A percentile compares a stretch with the other conserved stretches of the same genome.
Conservation (phyloP, 2,329 filamentous ascomycete genomes). For the Trichoderma sp. region DNA sequence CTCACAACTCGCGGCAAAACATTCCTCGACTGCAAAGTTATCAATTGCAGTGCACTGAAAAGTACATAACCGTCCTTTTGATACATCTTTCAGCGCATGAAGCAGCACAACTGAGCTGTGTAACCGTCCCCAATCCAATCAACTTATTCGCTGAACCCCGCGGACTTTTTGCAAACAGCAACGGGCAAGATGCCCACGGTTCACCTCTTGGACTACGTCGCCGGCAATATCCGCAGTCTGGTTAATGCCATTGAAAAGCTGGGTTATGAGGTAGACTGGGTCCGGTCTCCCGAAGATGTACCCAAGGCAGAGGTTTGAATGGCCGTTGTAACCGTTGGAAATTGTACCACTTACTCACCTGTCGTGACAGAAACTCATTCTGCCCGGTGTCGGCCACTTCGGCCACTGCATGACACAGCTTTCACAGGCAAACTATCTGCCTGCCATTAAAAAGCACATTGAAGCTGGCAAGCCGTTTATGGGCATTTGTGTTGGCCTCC, state of each 20-base stretch:
- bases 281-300: constrained; percentile 81
- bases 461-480: constrained; percentile 93
- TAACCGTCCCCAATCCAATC: not conserved
- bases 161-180: not conserved
- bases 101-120: not conserved
- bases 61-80: not conserved
- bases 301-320: constrained; percentile 70
- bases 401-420: constrained; percentile 92
- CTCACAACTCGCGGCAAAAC: not conserved
- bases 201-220: constrained; percentile 82
- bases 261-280: constrained; percentile 90
- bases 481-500: constrained; percentile 93
- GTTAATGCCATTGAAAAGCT: constrained; percentile 97
- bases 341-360: constrained; percentile 10
- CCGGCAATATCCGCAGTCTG: constrained; percentile 91
- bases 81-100: not conserved
- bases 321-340: not conserved
- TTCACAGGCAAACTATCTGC: constrained; percentile 75
- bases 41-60: not conserved
- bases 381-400: constrained; percentile 96
- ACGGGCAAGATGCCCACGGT: constrained; percentile 66
- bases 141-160: constrained; percentile 10
- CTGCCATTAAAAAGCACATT: constrained; percentile 80
- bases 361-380: constrained; percentile 72
- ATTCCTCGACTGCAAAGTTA: not conserved